Base-by-base conservation (phyloP, 768 basidiomycete genomes). In the Sutorius australiensis region DNA sequence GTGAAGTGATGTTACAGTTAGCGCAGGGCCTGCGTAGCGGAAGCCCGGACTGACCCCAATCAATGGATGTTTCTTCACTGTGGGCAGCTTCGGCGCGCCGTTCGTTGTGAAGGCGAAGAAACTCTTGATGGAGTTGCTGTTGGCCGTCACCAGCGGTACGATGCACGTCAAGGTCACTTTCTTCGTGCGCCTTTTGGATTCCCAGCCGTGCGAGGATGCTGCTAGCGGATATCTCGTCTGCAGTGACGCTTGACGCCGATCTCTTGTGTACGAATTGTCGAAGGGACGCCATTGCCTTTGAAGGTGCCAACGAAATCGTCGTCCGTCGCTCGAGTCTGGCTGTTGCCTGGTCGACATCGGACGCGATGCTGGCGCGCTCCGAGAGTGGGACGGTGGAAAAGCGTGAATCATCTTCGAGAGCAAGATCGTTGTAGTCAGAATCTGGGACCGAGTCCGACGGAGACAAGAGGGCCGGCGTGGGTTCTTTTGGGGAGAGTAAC, bases 71-170 rank as follows among this genome's bases (percentile, higher is more conserved):
- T 48, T 76, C 76, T n/a, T 67, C 71, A 21, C 60, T 62, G 61
- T 64, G 59, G 63, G 66, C 31, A 74, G 69, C 27, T 70, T 74
- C 62, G 17, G 72, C 67, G 57, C 78, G 75, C 36, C 74, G 76
- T 61, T 84, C 78, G 46, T 75, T 79, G 42, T 86, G 87, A 38
- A 84, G 74, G 34, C 83, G 79, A 46, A 80, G 76, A 59, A 92
- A 91, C 56, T 89, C 88, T 62, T 89, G 84, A 58, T 88, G 89
- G 37, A 92, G 70, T 60, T 82, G 86, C 46, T 82, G 77, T 60
- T 84, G 81, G 3, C 84, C 87, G 53, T 86, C 85, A 34, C 82
- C 55, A 56, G 82, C 83, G 34, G 65, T 70, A 52, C 83, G 74
- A 39, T 73, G 69, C 1, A 70, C 68, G 19, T 70, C 68, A 6